These are phyloP conservation scores for Vigna nakashimae DNA, from an alignment of 306 rosid genomes.

Conservation along the genomic window DNA sequence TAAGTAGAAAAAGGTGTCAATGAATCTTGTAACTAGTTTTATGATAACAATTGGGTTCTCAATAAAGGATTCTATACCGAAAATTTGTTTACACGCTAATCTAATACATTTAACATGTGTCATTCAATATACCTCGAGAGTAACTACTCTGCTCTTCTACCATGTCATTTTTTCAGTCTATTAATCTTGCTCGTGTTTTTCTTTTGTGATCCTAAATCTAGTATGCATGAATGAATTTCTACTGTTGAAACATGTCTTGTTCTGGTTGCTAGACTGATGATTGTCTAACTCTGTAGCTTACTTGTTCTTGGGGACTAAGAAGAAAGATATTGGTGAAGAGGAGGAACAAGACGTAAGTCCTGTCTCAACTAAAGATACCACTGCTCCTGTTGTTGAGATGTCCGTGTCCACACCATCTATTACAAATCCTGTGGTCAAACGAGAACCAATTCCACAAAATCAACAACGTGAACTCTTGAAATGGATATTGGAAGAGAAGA, in stretches of 20 bases:
- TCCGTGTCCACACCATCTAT: constrained; percentile 46
- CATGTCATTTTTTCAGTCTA: constrained; percentile 1
- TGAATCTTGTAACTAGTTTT: background rate
- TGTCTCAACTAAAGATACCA: constrained; percentile 53
- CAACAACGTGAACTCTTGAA: constrained; percentile 82
- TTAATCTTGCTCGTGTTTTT: background rate
- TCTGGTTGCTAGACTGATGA: constrained; percentile 47
- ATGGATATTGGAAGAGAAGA: constrained; percentile 95
- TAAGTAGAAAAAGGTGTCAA: background rate
- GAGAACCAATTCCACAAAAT: constrained; percentile 72
- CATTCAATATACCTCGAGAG: constrained; percentile 21
- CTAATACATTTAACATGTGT: constrained; percentile 28
- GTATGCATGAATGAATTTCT: constrained; percentile 19
- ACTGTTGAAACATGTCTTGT: constrained; percentile 20
- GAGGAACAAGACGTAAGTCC: constrained; percentile 54
- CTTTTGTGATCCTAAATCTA: constrained; percentile 19
- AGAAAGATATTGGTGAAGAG: constrained; percentile 56
- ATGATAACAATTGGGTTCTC: background rate
- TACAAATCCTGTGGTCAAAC: constrained; percentile 56
- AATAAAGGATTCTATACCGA: constrained; percentile 3
- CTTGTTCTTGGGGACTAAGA: constrained; percentile 70
- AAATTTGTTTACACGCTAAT: background rate
- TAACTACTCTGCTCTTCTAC: constrained; percentile 19
- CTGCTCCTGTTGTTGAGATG: constrained; percentile 49
- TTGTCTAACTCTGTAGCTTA: constrained; percentile 67